Conservation (phyloP, 352 stramenopile genomes). For the Phytophthora kernoviae region DNA sequence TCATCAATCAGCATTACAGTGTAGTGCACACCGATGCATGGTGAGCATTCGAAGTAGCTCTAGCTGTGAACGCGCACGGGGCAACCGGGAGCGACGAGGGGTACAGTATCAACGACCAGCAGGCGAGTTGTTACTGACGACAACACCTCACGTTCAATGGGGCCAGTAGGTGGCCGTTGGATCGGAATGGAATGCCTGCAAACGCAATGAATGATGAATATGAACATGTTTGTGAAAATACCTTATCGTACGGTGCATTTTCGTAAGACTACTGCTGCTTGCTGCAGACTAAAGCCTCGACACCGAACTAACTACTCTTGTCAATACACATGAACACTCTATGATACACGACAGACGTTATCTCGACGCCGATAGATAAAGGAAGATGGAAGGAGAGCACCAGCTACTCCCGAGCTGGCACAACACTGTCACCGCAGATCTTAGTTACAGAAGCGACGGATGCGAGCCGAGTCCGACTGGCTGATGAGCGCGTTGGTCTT, state of each 20-base stretch:
- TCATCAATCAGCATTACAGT: neutral
- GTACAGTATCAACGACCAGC: neutral
- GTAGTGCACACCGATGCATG: constrained; percentile 7
- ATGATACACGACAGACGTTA: constrained; percentile 34
- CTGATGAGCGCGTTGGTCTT: constrained; percentile 85
- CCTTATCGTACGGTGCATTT: constrained; percentile 36
- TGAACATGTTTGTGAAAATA: constrained; percentile 20
- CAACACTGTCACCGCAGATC: neutral
- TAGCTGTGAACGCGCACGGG: constrained; percentile 7
- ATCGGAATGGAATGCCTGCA: too few relatives aligned
- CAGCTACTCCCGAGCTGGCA: neutral
- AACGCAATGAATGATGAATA: constrained; percentile 1
- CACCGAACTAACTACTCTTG: constrained; percentile 30
- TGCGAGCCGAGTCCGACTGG: constrained; percentile 69
- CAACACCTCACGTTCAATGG: too few relatives aligned
- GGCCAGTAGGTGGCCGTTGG: too few relatives aligned
- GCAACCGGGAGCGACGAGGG: constrained; percentile 1
- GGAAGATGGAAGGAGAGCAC: constrained; percentile 4
- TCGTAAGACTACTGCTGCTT: constrained; percentile 2
- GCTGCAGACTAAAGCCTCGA: constrained; percentile 1
- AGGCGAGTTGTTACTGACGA: neutral
- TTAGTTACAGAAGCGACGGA: constrained; percentile 60
- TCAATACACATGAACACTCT: constrained; percentile 41
- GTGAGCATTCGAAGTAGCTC: neutral
- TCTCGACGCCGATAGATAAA: constrained; percentile 42